Evolutionary conservation across 2,329 filamentous ascomycete genomes (phyloP).

Genomic region (Penicillium sp.): DNA sequence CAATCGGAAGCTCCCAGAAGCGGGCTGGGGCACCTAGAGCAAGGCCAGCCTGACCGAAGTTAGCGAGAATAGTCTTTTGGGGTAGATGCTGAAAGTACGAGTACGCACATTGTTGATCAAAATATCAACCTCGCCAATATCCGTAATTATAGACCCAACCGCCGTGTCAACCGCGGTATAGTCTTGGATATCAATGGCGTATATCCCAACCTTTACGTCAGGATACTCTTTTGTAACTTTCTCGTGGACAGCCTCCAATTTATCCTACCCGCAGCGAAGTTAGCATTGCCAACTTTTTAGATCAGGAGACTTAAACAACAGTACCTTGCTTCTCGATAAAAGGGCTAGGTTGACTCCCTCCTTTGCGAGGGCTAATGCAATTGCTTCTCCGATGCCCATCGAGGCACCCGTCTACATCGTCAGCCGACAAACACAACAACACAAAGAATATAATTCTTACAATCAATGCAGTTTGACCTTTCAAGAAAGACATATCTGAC

Average conservation of each 20-base stretch:
- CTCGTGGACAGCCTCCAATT: background rate
- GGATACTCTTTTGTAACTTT: background rate
- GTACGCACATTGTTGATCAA: conserved; percentile 43
- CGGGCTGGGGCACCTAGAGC: conserved; percentile 44
- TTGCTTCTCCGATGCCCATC: conserved; percentile 47
- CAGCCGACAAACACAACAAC: too few relatives aligned
- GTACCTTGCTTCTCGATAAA: conserved; percentile 37
- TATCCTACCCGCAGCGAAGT: background rate
- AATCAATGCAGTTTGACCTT: too few relatives aligned
- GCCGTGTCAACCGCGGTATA: background rate
- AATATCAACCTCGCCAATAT: conserved; percentile 40
- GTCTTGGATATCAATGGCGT: background rate
- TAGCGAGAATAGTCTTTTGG: background rate
- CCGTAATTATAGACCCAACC: conserved; percentile 26
- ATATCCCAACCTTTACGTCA: background rate
- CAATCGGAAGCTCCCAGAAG: conserved; percentile 42
- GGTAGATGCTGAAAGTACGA: background rate
- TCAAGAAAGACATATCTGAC: too few relatives aligned
- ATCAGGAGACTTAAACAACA: conserved; percentile 22
- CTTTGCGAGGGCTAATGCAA: conserved; percentile 37
- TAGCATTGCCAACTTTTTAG: background rate
- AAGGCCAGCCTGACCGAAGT: conserved; percentile 37
- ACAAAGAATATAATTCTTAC: too few relatives aligned
- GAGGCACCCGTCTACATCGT: conserved; percentile 36
- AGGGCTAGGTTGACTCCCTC: conserved; percentile 43